Conservation (phyloP, 2,329 filamentous ascomycete genomes). For the Aphanocladium album region DNA sequence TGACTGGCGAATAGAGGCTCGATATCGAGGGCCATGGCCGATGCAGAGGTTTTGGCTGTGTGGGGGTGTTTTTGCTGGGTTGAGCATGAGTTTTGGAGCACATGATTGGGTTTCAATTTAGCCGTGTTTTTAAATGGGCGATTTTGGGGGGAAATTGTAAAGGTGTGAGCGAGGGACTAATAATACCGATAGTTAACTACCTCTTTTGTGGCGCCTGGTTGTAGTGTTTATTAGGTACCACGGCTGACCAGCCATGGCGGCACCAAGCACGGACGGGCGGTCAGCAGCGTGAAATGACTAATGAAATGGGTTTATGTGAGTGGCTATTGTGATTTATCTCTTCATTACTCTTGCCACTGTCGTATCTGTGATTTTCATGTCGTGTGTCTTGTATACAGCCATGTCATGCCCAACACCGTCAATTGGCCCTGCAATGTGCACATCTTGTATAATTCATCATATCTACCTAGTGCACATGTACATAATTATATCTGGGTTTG, state of each 20-base stretch:
- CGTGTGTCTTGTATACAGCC: no score
- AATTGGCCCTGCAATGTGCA: no score
- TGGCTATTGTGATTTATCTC: no score
- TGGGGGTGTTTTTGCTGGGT: background rate
- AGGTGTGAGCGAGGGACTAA: background rate
- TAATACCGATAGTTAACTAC: background rate
- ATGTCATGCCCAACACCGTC: no score
- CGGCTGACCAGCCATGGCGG: background rate
- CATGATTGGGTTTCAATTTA: constrained; percentile 1
- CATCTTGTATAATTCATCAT: background rate
- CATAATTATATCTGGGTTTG: background rate
- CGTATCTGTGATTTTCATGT: no score
- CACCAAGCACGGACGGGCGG: background rate
- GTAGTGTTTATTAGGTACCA: background rate
- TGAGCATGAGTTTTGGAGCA: background rate
- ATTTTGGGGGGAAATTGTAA: background rate
- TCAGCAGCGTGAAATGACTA: background rate
- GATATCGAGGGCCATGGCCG: background rate
- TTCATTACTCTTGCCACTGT: no score
- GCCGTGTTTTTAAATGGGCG: background rate
- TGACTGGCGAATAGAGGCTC: background rate
- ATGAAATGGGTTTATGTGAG: no score
- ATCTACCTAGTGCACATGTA: background rate
- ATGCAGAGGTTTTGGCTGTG: background rate
- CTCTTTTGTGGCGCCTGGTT: background rate